Base-by-base conservation (phyloP, 139 green algal genomes). In the Micromonas commoda region DNA sequence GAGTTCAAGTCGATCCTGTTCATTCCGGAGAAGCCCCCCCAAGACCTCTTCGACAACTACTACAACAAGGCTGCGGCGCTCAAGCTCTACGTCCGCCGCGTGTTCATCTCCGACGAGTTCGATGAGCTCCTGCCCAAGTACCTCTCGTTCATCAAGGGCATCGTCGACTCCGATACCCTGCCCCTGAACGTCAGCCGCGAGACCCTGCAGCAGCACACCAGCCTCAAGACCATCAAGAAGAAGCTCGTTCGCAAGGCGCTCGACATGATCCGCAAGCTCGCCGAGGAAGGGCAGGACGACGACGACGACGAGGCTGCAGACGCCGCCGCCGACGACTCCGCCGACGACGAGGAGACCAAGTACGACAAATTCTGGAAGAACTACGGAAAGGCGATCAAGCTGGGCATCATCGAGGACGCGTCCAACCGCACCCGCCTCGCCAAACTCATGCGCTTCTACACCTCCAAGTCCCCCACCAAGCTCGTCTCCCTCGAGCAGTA, bases 221-320 rank as follows among this genome's bases (percentile, higher is more conserved):
- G 80, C 9, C 89, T 99, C n/a, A 97, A 97, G 86, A 96, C 92
- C 3, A 99, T 99, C 83, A 95, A 94, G 83, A 99, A 99, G 92
- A 99, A 99, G 89, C 80, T 99, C 69, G 91, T 99, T 37, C 81
- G 91, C 57, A 89, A 89, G 74, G 87, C 90, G 2, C 85, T 98
- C 72, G 94, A 98, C 82, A 89, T 96, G 83, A 91, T 99, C 80
- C 88, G 89, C 69, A 93, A 94, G 84, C 83, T 98, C 78, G 87
- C 93, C 0, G 94, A 96, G 29, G 91, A 94, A 71, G 78, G 88
- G 31, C 80, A 75, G 81, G 71, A 87, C 37, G 80, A 82, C 81
- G 81, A 88, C 28, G 77, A 75, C 39, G 72, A 69, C 69, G 75
- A 74, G 1, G 66, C 29, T 21, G 32, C 51, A 1, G 24, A 79